Percentiles rank a stretch among this genome's conserved stretches.
These are phyloP conservation scores for Fusarium denticulatum DNA, from an alignment of 2,329 filamentous ascomycete genomes.

Conservation along the genomic window DNA sequence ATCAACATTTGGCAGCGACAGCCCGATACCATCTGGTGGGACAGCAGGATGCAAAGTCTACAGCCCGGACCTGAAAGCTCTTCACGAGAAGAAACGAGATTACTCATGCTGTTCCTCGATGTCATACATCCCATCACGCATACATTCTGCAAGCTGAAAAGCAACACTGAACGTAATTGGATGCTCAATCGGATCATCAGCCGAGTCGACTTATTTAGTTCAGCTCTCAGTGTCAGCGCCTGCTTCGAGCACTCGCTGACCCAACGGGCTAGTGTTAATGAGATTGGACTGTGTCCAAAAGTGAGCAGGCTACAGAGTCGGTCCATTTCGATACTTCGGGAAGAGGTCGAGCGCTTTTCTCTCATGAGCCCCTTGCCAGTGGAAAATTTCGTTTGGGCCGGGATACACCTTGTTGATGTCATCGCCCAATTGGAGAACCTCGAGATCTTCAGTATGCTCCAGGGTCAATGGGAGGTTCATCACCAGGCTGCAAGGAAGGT, in stretches of 20 bases:
- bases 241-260: neutral
- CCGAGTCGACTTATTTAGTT: neutral
- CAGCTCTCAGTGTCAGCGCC: neutral
- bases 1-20: neutral
- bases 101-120: neutral
- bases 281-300: neutral
- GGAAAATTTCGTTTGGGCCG: neutral
- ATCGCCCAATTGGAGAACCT: neutral
- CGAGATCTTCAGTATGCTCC: slow-evolving; percentile 2
- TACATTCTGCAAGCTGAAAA: neutral
- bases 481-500: neutral
- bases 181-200: neutral
- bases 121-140: neutral
- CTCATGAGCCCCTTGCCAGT: neutral
- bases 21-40: neutral
- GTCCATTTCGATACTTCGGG: neutral
- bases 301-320: neutral
- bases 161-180: neutral
- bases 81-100: neutral
- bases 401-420: neutral
- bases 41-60: neutral
- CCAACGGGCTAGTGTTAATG: neutral
- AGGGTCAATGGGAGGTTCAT: neutral
- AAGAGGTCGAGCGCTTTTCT: neutral
- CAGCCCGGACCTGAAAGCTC: neutral